These are phyloP conservation scores for Fusarium sp. DNA, from an alignment of 2,329 filamentous ascomycete species.

Conservation along the genomic window DNA sequence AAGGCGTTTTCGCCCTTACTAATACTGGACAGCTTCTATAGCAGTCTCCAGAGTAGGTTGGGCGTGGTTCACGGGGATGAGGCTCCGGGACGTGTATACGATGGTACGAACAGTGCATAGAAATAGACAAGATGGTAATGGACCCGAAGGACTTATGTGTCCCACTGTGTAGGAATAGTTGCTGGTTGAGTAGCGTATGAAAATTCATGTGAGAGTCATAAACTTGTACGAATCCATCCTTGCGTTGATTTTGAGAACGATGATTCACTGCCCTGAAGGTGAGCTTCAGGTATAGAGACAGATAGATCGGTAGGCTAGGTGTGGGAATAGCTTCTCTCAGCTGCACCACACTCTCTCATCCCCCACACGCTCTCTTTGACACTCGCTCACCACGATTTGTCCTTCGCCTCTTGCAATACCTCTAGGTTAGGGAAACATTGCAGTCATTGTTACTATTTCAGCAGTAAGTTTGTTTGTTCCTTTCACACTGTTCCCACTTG, in stretches of 20 bases:
- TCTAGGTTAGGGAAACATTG: not conserved
- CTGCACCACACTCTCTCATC: not conserved
- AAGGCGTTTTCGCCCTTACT: conserved; percentile 22
- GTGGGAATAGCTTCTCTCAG: not conserved
- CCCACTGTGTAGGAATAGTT: not conserved
- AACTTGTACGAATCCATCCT: too few relatives aligned
- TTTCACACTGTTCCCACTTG: not conserved
- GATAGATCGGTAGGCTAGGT: not conserved
- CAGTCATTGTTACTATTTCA: not conserved
- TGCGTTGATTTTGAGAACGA: not conserved
- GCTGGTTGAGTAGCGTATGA: not conserved
- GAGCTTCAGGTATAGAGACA: not conserved
- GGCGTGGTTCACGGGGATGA: conserved; percentile 28
- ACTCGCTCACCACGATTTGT: not conserved
- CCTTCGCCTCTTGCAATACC: too few relatives aligned
- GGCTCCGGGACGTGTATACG: conserved; percentile 36
- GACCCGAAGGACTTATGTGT: not conserved
- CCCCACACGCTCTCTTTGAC: not conserved
- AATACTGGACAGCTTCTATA: conserved; percentile 6
- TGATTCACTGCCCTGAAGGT: not conserved
- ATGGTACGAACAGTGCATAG: conserved; percentile 36
- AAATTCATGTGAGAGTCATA: not conserved
- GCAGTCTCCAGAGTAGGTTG: conserved; percentile 5
- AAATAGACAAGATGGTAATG: conserved; percentile 37
- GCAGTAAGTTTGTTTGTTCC: not conserved